These are phyloP conservation scores for Xylariaceae sp. DNA, from an alignment of 2,329 filamentous ascomycete genomes.

Conservation along the genomic window DNA sequence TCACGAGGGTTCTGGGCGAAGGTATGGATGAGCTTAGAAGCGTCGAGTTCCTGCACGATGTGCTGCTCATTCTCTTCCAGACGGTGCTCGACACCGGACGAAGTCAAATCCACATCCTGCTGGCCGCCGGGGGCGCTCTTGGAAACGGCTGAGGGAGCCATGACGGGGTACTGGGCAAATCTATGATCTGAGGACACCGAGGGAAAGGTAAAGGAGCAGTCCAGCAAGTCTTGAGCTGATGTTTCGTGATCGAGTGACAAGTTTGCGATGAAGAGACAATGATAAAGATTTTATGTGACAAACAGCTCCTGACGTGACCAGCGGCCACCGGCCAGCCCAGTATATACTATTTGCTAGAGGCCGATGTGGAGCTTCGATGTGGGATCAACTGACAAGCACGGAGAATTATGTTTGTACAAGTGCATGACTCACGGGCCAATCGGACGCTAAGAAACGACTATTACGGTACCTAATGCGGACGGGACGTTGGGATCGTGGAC, in stretches of 20 bases:
- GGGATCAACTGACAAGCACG: constrained; percentile 14
- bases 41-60: constrained; percentile 55
- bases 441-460: constrained; percentile 7
- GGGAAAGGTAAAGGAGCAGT: no score
- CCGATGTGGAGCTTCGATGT: no score
- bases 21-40: constrained; percentile 55
- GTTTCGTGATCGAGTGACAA: no score
- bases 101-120: constrained; percentile 47
- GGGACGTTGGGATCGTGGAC: no score
- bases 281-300: no score
- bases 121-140: constrained; percentile 35
- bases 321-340: no score
- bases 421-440: constrained; percentile 18
- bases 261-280: no score
- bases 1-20: constrained; percentile 27
- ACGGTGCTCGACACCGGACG: constrained; percentile 47
- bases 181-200: no score
- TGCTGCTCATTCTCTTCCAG: constrained; percentile 31
- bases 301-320: no score
- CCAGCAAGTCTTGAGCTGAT: no score
- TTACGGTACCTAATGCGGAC: constrained; percentile 6
- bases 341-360: no score
- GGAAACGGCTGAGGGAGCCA: constrained; percentile 43
- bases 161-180: constrained; percentile 22
- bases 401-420: constrained; percentile 1